phyloP scores from a whole-genome alignment of 2,329 filamentous ascomycete species.

The Taxawa tesnikishii region DNA sequence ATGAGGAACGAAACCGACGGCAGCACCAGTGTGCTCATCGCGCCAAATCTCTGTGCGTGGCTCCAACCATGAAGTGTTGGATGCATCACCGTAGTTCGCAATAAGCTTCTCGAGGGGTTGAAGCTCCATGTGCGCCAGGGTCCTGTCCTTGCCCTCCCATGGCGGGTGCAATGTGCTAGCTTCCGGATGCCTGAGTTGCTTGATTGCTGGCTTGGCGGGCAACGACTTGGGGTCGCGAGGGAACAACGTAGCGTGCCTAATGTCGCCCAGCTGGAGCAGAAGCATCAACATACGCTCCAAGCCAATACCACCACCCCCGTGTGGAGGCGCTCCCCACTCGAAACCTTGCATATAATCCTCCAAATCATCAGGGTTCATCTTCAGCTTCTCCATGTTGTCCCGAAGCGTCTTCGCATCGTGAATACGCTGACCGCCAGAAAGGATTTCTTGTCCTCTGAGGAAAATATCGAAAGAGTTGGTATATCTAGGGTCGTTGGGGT shows the following conservation, averaged over 20 bases:
- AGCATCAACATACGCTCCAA: conserved; percentile 82
- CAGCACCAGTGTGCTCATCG: conserved; percentile 65
- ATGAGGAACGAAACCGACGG: conserved; percentile 69
- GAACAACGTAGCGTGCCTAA: conserved; percentile 78
- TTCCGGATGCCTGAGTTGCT: conserved; percentile 70
- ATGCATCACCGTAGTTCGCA: conserved; percentile 89
- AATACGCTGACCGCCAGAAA: conserved; percentile 87
- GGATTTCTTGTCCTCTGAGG: conserved; percentile 82
- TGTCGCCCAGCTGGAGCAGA: conserved; percentile 75
- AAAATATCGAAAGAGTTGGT: conserved; percentile 97
- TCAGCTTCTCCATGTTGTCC: conserved; percentile 61
- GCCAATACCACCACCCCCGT: conserved; percentile 82
- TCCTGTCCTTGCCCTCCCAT: conserved; percentile 44
- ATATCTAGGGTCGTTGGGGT: conserved; percentile 55
- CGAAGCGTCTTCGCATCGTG: conserved; percentile 66
- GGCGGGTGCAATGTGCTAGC: conserved; percentile 66
- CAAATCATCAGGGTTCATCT: conserved; percentile 71
- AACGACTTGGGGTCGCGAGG: conserved; percentile 81
- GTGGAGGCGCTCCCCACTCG: conserved; percentile 76
- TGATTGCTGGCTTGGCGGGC: conserved; percentile 50
- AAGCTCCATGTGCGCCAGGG: conserved; percentile 38
- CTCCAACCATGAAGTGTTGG: conserved; percentile 88
- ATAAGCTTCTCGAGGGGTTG: conserved; percentile 78
- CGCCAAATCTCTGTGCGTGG: conserved; percentile 82
- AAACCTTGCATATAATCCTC: conserved; percentile 84